These are phyloP conservation scores for Blastobotrys raffinosifermentans DNA, from an alignment of 1,139 yeast genomes.

Conservation along the genomic window DNA sequence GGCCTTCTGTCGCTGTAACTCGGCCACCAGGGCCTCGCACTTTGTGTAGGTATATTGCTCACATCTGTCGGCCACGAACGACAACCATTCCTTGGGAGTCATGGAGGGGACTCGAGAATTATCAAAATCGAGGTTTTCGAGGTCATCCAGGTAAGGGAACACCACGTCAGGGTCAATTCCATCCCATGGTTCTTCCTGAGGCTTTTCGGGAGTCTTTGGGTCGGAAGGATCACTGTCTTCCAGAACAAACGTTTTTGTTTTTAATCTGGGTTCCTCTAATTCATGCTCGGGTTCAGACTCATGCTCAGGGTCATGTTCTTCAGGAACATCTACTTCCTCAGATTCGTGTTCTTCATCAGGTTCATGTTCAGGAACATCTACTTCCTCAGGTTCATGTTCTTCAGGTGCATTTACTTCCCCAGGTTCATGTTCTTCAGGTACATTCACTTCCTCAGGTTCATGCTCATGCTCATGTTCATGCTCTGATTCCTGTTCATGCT, in stretches of 20 bases:
- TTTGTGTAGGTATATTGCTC: neutral
- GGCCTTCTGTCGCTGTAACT: neutral
- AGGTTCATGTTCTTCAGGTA: too few species aligned
- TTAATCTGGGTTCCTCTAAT: too few species aligned
- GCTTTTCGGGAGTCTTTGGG: neutral
- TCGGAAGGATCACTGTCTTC: neutral
- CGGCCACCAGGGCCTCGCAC: neutral
- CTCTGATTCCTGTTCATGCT: conserved; percentile 9
- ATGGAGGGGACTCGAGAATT: neutral
- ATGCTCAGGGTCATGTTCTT: neutral
- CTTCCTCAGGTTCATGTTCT: too few species aligned
- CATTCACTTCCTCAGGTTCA: neutral
- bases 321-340: conserved; percentile 1
- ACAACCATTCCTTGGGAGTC: neutral
- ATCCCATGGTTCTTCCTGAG: neutral
- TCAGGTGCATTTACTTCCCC: too few species aligned
- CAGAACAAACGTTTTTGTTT: too few species aligned
- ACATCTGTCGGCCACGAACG: neutral
- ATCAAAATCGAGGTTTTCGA: too few species aligned
- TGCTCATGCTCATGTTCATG: neutral
- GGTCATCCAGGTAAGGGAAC: neutral
- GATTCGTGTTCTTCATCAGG: conserved; percentile 2
- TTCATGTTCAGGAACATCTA: too few species aligned
- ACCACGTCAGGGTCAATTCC: neutral
- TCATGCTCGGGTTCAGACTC: conserved; percentile 2